phyloP scores from a whole-genome alignment of 202 grass and related monocot genomes.

The Carex arenaria region DNA sequence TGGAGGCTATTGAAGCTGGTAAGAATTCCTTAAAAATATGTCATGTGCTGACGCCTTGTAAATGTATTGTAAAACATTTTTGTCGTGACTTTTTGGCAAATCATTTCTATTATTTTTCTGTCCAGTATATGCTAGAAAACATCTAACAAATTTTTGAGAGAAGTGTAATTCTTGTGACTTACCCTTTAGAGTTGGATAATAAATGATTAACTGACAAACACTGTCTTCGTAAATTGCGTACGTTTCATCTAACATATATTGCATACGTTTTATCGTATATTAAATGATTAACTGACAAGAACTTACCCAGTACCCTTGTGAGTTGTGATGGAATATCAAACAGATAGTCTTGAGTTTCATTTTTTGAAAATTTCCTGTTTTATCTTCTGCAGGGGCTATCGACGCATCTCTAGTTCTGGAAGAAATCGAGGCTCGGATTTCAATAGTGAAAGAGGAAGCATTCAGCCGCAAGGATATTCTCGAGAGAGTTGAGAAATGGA shows the following conservation, averaged over 20 bases:
- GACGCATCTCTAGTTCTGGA: constrained; percentile 72
- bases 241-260: too few species aligned
- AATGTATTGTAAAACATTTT: not conserved
- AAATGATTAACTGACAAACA: not conserved
- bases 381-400: constrained; percentile 54
- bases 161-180: not conserved
- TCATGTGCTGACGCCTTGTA: not conserved
- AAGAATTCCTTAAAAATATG: constrained; percentile 10
- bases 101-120: not conserved
- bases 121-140: not conserved
- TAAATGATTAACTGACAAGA: too few species aligned
- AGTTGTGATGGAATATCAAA: not conserved
- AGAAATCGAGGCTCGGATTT: constrained; percentile 74
- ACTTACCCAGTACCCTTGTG: too few species aligned
- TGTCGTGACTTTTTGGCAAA: too few species aligned
- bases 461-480: constrained; percentile 93
- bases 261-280: too few species aligned
- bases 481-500: constrained; percentile 87
- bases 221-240: not conserved
- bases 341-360: not conserved
- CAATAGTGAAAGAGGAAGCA: constrained; percentile 90
- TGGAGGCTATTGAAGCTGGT: constrained; percentile 81
- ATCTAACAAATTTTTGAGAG: not conserved
- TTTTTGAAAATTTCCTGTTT: not conserved
- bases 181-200: not conserved